These are phyloP conservation scores for Acanthamoeba culbertsoni DNA, from an alignment of 208 protist species.

Conservation along the genomic window DNA sequence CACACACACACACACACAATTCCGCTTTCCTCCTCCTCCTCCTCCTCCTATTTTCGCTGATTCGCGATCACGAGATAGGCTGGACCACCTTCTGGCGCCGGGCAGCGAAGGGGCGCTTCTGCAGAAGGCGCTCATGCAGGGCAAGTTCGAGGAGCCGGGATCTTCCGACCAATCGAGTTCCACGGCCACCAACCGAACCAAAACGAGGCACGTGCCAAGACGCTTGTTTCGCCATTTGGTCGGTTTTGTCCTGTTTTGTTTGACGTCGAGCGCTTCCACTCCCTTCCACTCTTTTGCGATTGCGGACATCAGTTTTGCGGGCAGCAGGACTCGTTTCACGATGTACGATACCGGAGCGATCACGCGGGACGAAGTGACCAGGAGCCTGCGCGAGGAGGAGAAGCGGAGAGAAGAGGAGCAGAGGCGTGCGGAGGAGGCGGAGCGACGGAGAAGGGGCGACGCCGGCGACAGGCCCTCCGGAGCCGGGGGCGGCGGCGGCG, in stretches of 20 bases:
- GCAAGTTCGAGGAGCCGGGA: background rate
- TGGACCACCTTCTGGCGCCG: background rate
- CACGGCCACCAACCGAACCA: background rate
- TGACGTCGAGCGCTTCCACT: background rate
- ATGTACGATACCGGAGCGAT: slow-evolving; percentile 42
- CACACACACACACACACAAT: too few species aligned
- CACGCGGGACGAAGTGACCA: slow-evolving; percentile 9
- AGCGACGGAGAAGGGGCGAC: background rate
- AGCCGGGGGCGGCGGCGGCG: background rate
- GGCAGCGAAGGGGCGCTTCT: background rate
- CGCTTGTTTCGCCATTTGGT: background rate
- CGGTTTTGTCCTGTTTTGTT: background rate
- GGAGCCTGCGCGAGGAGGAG: background rate
- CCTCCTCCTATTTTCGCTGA: background rate
- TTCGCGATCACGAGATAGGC: background rate
- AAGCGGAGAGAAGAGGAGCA: background rate
- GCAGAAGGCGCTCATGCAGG: background rate
- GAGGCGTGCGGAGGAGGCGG: background rate
- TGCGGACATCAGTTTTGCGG: background rate
- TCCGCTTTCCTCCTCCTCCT: too few species aligned
- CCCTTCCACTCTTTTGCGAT: background rate
- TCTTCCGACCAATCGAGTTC: background rate
- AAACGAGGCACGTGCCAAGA: background rate
- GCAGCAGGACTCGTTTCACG: background rate
- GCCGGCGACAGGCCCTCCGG: background rate